Percentiles rank a stretch among this genome's conserved stretches.
Evolutionary conservation across 2,329 filamentous ascomycete genomes (phyloP).

Genomic region (Albophoma yamanashiensis): DNA sequence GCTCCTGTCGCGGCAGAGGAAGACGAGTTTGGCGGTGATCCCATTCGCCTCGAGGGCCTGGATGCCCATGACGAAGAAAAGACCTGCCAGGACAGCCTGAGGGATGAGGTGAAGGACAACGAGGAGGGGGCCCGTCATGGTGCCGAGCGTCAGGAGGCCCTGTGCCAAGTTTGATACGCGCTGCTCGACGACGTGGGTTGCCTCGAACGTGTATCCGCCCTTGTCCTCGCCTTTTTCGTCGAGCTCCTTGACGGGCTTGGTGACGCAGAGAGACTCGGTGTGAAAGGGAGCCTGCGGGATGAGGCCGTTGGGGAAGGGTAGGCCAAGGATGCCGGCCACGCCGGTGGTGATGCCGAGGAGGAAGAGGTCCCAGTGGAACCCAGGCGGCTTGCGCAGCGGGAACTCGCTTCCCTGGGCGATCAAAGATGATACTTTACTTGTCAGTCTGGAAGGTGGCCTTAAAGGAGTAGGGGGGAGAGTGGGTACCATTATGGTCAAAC

Average conservation of each 20-base stretch:
- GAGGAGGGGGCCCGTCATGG: constrained; percentile 67
- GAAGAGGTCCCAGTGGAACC: constrained; percentile 81
- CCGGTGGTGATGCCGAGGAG: constrained; percentile 70
- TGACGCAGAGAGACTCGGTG: constrained; percentile 68
- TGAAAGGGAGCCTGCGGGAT: constrained; percentile 80
- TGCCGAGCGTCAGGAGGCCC: constrained; percentile 66
- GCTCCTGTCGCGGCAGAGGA: constrained; percentile 51
- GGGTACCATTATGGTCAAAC: constrained; percentile 75
- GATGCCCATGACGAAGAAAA: constrained; percentile 80
- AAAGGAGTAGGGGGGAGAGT: background rate
- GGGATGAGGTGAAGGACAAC: constrained; percentile 68
- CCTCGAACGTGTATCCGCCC: constrained; percentile 40
- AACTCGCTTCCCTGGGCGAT: constrained; percentile 79
- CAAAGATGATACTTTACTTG: constrained; percentile 57
- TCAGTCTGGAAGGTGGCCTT: background rate
- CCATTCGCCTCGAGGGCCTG: constrained; percentile 69
- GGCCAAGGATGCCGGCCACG: constrained; percentile 61
- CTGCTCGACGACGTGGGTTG: constrained; percentile 64
- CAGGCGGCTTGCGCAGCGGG: constrained; percentile 67
- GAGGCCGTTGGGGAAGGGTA: constrained; percentile 74
- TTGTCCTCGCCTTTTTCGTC: constrained; percentile 46
- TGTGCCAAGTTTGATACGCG: constrained; percentile 69
- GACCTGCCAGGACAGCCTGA: constrained; percentile 66
- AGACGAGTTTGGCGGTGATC: constrained; percentile 65
- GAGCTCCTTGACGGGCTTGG: constrained; percentile 37